Evolutionary conservation across 176 grass and related monocot species (phyloP), one percentile per base, ranked within the genome.

Genomic region (Oryza officinalis): DNA sequence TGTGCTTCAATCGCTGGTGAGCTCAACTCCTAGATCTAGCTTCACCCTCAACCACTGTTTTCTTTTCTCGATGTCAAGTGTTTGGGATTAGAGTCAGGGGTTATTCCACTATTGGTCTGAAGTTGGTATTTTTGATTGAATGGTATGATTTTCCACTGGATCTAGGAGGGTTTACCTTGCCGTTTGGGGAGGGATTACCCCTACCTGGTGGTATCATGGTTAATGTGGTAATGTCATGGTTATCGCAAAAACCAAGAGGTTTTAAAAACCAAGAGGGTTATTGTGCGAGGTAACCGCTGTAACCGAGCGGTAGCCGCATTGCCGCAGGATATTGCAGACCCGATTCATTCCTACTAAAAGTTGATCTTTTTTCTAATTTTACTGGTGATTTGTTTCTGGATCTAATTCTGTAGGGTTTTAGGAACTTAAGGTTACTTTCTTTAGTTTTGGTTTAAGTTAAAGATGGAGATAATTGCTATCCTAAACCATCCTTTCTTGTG

Each of bases 1-100:
- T 46, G 46, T 60, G 45, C 13, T 81, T 30, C 10, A 6, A 45
- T 75, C 63, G 44, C 20, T 76, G 52, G 26, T 81, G 71, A 87
- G 25, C 13, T 67, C 27, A 0, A 8, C 71, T 86, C 60, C 4
- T 44, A 25, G 25, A 59, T 31, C 28, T n/a, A 6, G 43, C 12
- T 65, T 65, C 66, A 80, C 15, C 69, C 12, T 66, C 31, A 52
- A 74, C 54, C 3, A 4, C n/a, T 63, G 20, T 20, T 85, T 10
- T 71, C 26, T 10, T 64, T 85, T 78, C 35, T 32, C 17, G 45
- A 17, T 54, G 5, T 2, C 12, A 70, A 27, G 14, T 71, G 17
- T 70, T 70, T 69, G 47, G 65, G 65, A 0, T 35, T 80, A 30
- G 17, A 40, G 9, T 17, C 23, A 27, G 30, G 68, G 31, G 20